These are phyloP conservation scores for Gracilaria gracilis DNA, from an alignment of 23 red algal genomes.

Conservation along the genomic window DNA sequence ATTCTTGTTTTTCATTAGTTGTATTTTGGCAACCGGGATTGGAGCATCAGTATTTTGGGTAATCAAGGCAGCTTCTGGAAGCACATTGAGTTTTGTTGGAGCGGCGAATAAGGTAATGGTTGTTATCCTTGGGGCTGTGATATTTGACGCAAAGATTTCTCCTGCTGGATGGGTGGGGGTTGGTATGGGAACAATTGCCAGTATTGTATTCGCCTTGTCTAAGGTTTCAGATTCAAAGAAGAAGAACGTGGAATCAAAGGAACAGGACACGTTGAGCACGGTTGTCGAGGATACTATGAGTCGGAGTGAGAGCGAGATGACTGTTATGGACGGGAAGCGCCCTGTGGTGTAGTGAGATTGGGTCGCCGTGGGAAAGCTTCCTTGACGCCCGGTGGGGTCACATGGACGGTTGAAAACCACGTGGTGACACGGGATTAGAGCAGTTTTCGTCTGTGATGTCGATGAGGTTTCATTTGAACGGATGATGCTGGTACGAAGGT, in stretches of 20 bases:
- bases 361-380: neutral
- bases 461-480: neutral
- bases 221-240: constrained; percentile 52
- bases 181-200: constrained; percentile 67
- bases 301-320: neutral
- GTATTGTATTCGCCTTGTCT: constrained; percentile 71
- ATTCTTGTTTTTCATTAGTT: constrained; percentile 67
- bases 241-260: neutral
- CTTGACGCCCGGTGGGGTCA: neutral
- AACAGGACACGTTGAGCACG: neutral
- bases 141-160: constrained; percentile 82
- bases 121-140: constrained; percentile 79
- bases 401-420: neutral
- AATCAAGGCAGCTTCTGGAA: constrained; percentile 76
- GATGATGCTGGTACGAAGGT: neutral
- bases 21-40: constrained; percentile 76
- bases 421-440: neutral
- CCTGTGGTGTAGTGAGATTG: neutral
- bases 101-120: constrained; percentile 89
- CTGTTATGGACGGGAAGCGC: neutral
- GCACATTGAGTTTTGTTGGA: constrained; percentile 85
- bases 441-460: neutral
- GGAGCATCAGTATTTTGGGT: constrained; percentile 88
- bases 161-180: constrained; percentile 82
- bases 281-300: neutral